Evolutionary conservation across 257 asterid genomes (phyloP), one percentile per base, ranked within the genome.

Genomic region (Voacanga thouarsii): DNA sequence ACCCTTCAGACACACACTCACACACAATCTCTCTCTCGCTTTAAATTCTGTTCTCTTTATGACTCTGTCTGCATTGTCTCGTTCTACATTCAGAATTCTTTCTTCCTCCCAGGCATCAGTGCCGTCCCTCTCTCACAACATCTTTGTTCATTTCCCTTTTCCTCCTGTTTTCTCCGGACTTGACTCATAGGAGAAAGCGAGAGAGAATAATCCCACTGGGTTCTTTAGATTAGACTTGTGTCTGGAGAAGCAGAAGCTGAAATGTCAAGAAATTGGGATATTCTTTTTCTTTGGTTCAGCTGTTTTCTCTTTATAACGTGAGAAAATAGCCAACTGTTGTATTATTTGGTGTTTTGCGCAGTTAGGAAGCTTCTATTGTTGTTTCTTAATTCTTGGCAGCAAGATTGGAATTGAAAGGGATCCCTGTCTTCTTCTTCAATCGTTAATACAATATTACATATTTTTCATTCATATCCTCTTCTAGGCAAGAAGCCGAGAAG

Each of bases 261-360:
- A 83, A 85, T 88, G 90, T 75, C 83, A 53, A 77, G 78, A 75
- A 78, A 79, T 82, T 83, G 78, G 84, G 82, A 76, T 79, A 76
- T 80, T 78, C 66, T 78, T 80, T 74, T 78, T 80, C 76, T 72
- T 67, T 49, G 71, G 59, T 74, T 75, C 50, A 80, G 70, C 75
- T 76, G 72, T 80, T 79, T 85, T 65, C 85, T 77, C 82, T 80
- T 83, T 76, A 79, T 82, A 68, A 78, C 82, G 26, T 85, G 83
- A 79, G 73, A 56, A 55, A 72, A 74, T 71, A 28, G 45, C 63
- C 76, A 60, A 33, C 5, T 64, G 75, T 65, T 67, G 69, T 76
- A 59, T 79, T 41, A 51, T 65, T 60, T 57, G 39, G 49, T 75
- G 18, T 73, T n/a, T 81, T 78, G 30, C 65, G 61, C 51, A 26